Evolutionary conservation across 2,329 filamentous ascomycete species (phyloP), one percentile per base, ranked within the genome.

Genomic region (Monilinia fructicola): DNA sequence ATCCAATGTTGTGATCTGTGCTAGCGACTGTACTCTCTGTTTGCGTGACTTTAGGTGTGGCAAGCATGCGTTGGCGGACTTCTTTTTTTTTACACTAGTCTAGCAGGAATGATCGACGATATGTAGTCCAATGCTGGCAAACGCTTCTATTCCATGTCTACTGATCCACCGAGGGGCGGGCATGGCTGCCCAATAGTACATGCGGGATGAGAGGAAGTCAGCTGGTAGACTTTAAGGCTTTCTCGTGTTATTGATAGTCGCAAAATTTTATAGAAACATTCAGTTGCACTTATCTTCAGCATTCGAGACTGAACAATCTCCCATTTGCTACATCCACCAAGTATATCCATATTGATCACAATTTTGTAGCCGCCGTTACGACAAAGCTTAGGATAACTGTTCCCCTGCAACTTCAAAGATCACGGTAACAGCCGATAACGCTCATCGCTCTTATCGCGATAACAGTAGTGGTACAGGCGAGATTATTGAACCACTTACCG

Each of bases 371-470:
- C 35, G 21, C 21, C 42, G 11, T 21, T 42, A 48, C 42, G 23
- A 48, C 26, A 28, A 60, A 38, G 42, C 42, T 12, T 23, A 60
- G 55, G 40, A 46, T 35, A n/a, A 46, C 46, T 6, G 7, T n/a
- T 46, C 12, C 56, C 56, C 42, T 60, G 56, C 14, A 35, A 11
- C 2, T 35, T 26, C 26, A 38, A 46, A 40, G 58, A 21, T 50
- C 50, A 26, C 21, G 44, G 28, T 10, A 61, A 61, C 18, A 50
- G 44, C 44, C 58, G 31, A 60, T 26, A 26, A 31, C 31, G 50
- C 21, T 48, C 21, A 7, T 40, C 38, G 16, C 44, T 50, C 58
- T 61, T 61, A 61, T 61, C 58, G 58, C 58, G 58, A 61, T 61
- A 61, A 61, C 58, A 60, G 21, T 46, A 16, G 21, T 35, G 23